Base-by-base conservation (phyloP, 2,329 filamentous ascomycete genomes). In the Xylaria sp. region DNA sequence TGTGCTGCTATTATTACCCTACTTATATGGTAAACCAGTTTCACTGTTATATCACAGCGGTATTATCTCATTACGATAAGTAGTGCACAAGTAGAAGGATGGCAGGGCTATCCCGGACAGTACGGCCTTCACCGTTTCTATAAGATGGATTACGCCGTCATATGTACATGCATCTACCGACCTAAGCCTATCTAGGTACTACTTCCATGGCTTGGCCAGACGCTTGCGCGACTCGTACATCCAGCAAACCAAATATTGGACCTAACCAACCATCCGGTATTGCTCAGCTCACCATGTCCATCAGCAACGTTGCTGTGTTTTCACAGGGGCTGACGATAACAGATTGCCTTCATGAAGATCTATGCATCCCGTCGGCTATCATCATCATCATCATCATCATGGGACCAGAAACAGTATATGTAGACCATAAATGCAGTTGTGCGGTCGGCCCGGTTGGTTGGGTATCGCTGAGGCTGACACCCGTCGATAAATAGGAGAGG, bases 221-320 rank as follows among this genome's bases (percentile, higher is more conserved):
- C 9, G 45, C 45, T 64, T 53, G 63, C 55, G 46, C 63, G 56
- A 55, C 39, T 65, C 56, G 30, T 53, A 53, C 45, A 52, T 30
- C 32, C 20, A 52, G 45, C 45, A 30, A 28, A 45, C 28, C 46
- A 32, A 41, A 20, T 15, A 34, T 41, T 34, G 34, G 18, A 13
- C 41, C 28, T 25, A 46, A 25, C 10, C 39, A 32, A 28, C 25
- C n/a, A 20, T 36, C n/a, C 15, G 7, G 57, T 23, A 32, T 25
- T n/a, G 36, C 62, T 56, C 55, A 30, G 45, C 55, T 43, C n/a
- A n/a, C n/a, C n/a, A n/a, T n/a, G n/a, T n/a, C n/a, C n/a, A n/a
- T n/a, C n/a, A n/a, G n/a, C n/a, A n/a, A n/a, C n/a, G n/a, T n/a
- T n/a, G n/a, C n/a, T n/a, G n/a, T n/a, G n/a, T n/a, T n/a, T n/a